These are phyloP conservation scores for Sordariomycetes sp. DNA, from an alignment of 2,329 filamentous ascomycete species.

Conservation along the genomic window DNA sequence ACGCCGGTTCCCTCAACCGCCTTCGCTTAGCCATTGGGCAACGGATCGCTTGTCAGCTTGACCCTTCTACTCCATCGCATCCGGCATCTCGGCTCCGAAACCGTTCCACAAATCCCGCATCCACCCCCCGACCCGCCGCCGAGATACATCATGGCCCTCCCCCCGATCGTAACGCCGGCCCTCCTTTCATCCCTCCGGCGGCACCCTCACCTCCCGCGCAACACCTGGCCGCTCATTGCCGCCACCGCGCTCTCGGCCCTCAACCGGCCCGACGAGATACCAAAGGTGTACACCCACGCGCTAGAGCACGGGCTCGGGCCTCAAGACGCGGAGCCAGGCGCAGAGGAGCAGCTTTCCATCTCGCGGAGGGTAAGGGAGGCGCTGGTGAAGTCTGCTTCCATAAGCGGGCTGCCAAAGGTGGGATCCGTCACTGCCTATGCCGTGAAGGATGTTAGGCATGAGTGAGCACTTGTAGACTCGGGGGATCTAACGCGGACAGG, in stretches of 20 bases:
- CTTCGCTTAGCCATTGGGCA: no score
- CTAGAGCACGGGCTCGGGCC: slow-evolving; percentile 16
- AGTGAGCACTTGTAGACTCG: neutral
- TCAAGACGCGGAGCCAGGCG: slow-evolving; percentile 10
- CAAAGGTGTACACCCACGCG: slow-evolving; percentile 26
- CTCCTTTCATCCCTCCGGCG: slow-evolving; percentile 25
- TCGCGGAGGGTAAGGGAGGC: slow-evolving; percentile 32
- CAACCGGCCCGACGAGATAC: slow-evolving; percentile 34
- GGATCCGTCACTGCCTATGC: neutral
- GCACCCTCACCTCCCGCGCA: slow-evolving; percentile 24
- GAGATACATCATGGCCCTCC: slow-evolving; percentile 1
- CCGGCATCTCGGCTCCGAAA: no score
- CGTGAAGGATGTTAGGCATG: slow-evolving; percentile 2
- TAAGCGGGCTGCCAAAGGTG: slow-evolving; percentile 37
- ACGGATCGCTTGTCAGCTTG: no score
- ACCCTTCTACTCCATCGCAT: no score
- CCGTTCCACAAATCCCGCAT: no score
- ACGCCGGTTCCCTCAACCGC: no score
- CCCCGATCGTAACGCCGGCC: slow-evolving; percentile 22
- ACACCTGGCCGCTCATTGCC: slow-evolving; percentile 35
- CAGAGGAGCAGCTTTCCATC: slow-evolving; percentile 26
- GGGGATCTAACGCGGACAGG: slow-evolving; percentile 12
- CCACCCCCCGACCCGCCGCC: no score
- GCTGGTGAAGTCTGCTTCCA: slow-evolving; percentile 30
- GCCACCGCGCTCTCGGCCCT: slow-evolving; percentile 29